Percentiles rank a stretch among this genome's conserved stretches.
Evolutionary conservation across 2,329 filamentous ascomycete genomes (phyloP).

Genomic region (Amauroascus niger): DNA sequence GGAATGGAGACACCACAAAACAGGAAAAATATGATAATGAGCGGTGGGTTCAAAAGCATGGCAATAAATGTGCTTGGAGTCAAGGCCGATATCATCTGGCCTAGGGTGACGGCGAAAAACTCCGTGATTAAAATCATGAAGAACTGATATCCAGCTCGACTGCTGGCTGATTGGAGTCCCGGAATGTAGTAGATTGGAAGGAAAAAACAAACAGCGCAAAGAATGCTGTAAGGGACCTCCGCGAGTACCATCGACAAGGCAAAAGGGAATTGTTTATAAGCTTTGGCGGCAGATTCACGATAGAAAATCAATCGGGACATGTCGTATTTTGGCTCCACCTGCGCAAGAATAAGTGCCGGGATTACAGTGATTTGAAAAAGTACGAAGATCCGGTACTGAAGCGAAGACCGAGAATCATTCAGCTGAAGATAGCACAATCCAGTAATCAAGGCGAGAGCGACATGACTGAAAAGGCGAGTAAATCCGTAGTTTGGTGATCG

Average conservation of each 20-base stretch:
- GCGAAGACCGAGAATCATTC: constrained; percentile 61
- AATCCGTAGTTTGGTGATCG: constrained; percentile 81
- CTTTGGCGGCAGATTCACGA: constrained; percentile 75
- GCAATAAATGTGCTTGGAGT: constrained; percentile 64
- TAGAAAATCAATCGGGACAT: constrained; percentile 72
- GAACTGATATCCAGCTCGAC: constrained; percentile 75
- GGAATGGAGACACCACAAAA: constrained; percentile 49
- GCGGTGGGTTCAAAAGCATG: constrained; percentile 61
- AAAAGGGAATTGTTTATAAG: constrained; percentile 74
- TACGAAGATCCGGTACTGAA: constrained; percentile 81
- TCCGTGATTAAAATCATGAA: constrained; percentile 76
- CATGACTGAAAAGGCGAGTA: constrained; percentile 75
- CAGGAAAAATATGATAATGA: constrained; percentile 62
- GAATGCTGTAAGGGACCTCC: constrained; percentile 71
- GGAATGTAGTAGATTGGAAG: constrained; percentile 77
- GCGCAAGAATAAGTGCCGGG: constrained; percentile 69
- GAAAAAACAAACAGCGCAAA: constrained; percentile 75
- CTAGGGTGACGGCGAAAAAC: constrained; percentile 71
- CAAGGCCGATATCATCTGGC: constrained; percentile 63
- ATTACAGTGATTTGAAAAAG: constrained; percentile 81
- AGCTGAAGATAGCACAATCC: constrained; percentile 72
- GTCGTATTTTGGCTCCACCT: constrained; percentile 77
- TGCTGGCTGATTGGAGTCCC: constrained; percentile 54
- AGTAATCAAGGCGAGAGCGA: constrained; percentile 66
- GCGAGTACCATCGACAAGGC: constrained; percentile 67